These are phyloP conservation scores for Aureobasidium sp. DNA, from an alignment of 2,329 filamentous ascomycete genomes.

Conservation along the genomic window DNA sequence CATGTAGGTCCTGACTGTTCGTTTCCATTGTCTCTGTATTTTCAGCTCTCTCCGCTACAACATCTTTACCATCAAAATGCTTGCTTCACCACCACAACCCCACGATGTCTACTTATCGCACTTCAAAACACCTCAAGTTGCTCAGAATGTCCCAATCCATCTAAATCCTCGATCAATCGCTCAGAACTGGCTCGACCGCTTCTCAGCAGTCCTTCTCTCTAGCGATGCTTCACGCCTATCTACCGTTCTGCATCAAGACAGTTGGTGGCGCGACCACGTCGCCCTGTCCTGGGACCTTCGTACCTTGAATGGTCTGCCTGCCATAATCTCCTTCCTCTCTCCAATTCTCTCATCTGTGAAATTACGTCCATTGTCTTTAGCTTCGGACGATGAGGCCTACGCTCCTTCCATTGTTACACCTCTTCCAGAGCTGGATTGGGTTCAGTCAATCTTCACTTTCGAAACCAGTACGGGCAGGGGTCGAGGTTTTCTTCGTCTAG, in stretches of 20 bases:
- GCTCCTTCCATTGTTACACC: constrained; percentile 36
- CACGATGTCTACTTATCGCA: constrained; percentile 1
- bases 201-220: constrained; percentile 22
- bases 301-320: constrained; percentile 40
- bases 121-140: background rate
- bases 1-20: background rate
- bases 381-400: constrained; percentile 38
- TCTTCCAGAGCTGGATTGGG: constrained; percentile 49
- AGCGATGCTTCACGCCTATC: constrained; percentile 20
- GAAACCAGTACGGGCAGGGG: constrained; percentile 50
- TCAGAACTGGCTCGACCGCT: constrained; percentile 26
- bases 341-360: constrained; percentile 33
- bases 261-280: constrained; percentile 55
- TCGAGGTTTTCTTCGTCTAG: constrained; percentile 49
- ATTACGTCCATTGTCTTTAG: constrained; percentile 35
- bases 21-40: background rate
- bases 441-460: constrained; percentile 52
- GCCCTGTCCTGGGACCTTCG: constrained; percentile 51
- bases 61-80: constrained; percentile 1
- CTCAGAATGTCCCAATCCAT: background rate
- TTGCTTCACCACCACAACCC: background rate
- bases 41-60: background rate
- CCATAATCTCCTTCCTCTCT: constrained; percentile 37
- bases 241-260: constrained; percentile 38
- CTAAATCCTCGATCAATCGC: constrained; percentile 22